Evolutionary conservation across 2,329 filamentous ascomycete genomes (phyloP), one percentile per base, ranked within the genome.

Genomic region (Diaporthe vaccinii): DNA sequence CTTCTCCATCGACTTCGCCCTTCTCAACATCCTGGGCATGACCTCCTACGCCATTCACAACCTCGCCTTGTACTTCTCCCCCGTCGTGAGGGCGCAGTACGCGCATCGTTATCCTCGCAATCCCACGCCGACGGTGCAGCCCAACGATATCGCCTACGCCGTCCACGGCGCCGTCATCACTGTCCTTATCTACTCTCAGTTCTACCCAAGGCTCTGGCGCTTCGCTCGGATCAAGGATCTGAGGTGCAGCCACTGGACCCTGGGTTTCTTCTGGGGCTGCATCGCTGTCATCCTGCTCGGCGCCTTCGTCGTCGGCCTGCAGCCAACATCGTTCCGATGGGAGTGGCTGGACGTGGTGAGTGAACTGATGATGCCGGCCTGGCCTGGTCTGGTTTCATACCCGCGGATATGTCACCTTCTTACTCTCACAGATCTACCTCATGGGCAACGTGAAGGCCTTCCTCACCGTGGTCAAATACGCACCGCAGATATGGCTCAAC

Each of bases 381-480:
- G 71, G 25, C 28, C 17, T 7, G 34, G 9, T 2, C 20, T 44
- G 6, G 12, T 39, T 34, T 39, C 20, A 65, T 20, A 34, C 22
- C 58, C n/a, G 6, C 17, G 36, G n/a, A 44, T 46, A 39, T 55
- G n/a, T 41, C 58, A 51, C 25, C n/a, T 51, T 67, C 71, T 73
- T 51, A 73, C 71, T 57, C 39, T 59, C 39, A 15, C 41, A 75
- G 74, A 73, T 75, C 36, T 75, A 73, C 36, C 70, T 75, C 15
- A 53, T 75, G 39, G 74, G 74, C 2, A 72, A 75, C 28, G 46
- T 75, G 34, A 75, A 75, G 25, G 49, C 74, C 25, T 67, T 75
- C 61, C 74, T 75, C 34, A 75, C 74, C 46, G 34, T 75, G 12
- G 58, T 75, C 59, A 75, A 75, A n/a, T 75, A 75, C 59, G 70